Evolutionary conservation across 2,329 filamentous ascomycete genomes (phyloP).

Genomic region (Coniochaeta sp.): DNA sequence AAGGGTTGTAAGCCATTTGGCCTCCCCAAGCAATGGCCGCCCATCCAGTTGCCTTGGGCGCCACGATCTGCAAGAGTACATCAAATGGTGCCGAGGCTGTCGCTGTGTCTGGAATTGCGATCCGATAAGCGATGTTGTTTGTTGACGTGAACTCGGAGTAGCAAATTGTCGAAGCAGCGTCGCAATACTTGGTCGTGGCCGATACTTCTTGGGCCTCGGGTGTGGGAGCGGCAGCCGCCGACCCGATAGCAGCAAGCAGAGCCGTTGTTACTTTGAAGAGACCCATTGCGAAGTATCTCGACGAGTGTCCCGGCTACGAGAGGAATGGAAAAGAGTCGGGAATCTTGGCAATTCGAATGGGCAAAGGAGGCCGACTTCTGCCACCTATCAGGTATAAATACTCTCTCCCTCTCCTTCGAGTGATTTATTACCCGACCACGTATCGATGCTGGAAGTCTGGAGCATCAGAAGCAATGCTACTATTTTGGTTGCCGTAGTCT

Average conservation of each 20-base stretch:
- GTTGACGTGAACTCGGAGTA: slow-evolving; percentile 19
- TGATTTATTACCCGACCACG: neutral
- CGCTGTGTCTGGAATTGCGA: slow-evolving; percentile 23
- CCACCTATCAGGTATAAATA: neutral
- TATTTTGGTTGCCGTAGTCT: neutral
- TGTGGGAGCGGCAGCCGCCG: slow-evolving; percentile 6
- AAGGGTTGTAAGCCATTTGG: slow-evolving; percentile 32
- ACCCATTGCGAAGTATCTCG: slow-evolving; percentile 12
- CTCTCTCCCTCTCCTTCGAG: neutral
- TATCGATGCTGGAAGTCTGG: neutral
- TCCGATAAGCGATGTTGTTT: slow-evolving; percentile 16
- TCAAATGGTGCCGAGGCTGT: slow-evolving; percentile 22
- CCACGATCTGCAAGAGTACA: slow-evolving; percentile 28
- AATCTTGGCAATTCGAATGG: neutral
- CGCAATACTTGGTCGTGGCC: slow-evolving; percentile 18
- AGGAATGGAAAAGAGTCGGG: neutral
- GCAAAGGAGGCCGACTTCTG: neutral
- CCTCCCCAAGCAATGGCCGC: slow-evolving; percentile 33
- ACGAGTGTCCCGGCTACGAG: neutral
- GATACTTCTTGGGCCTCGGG: slow-evolving; percentile 7
- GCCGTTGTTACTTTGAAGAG: slow-evolving; percentile 12
- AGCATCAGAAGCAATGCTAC: neutral
- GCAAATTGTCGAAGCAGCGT: slow-evolving; percentile 18
- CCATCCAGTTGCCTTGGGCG: slow-evolving; percentile 31
- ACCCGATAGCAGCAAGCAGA: slow-evolving; percentile 9